These are phyloP conservation scores for Actinomucor elegans DNA, from an alignment of 371 early-diverging fungal species.

Conservation along the genomic window DNA sequence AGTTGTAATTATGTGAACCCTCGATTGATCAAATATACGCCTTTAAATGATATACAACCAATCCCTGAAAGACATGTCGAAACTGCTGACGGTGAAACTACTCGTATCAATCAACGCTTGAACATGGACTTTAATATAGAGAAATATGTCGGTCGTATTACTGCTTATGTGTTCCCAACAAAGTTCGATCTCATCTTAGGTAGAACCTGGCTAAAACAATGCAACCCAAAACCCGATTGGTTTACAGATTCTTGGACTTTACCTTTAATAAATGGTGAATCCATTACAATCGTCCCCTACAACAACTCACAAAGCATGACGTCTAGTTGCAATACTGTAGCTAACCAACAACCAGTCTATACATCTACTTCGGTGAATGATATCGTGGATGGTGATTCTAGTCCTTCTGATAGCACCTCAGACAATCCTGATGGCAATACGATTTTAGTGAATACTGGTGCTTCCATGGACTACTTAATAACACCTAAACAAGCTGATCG, in stretches of 20 bases:
- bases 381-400: too few relatives aligned
- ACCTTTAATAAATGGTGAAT: neutral
- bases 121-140: neutral
- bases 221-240: conserved; percentile 6
- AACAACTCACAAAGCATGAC: too few relatives aligned
- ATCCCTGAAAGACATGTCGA: neutral
- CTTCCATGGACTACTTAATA: too few relatives aligned
- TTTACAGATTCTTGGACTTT: too few relatives aligned
- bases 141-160: neutral
- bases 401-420: too few relatives aligned
- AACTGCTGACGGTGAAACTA: conserved; percentile 3
- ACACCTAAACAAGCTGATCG: too few relatives aligned
- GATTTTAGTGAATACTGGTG: too few relatives aligned
- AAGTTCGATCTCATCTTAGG: conserved; percentile 7
- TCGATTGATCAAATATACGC: neutral
- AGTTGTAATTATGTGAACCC: neutral
- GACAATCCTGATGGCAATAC: too few relatives aligned
- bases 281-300: too few relatives aligned
- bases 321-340: too few relatives aligned
- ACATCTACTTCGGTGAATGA: too few relatives aligned
- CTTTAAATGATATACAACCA: neutral
- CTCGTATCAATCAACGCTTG: neutral
- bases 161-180: conserved; percentile 1
- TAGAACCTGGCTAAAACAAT: neutral
- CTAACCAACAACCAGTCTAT: too few relatives aligned